Conservation (phyloP, 2,329 filamentous ascomycete genomes). For the Knoxdaviesia capensis region DNA sequence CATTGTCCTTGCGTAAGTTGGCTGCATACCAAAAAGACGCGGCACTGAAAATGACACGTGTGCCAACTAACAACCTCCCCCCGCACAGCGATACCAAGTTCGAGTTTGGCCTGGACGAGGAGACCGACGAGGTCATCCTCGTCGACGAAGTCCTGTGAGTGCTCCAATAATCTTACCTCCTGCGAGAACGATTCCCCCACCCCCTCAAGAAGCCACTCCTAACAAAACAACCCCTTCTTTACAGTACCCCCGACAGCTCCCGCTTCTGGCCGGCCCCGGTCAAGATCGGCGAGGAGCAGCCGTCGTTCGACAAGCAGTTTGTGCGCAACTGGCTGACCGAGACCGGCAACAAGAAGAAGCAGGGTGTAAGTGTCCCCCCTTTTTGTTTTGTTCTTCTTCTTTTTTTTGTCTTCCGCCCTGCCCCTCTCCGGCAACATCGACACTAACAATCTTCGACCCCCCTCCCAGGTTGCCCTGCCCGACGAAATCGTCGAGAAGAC, state of each 20-base stretch:
- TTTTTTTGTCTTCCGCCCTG: too few species aligned
- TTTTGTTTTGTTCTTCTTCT: too few species aligned
- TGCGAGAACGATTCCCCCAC: too few species aligned
- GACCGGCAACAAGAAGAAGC: constrained; percentile 32
- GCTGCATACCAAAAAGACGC: constrained; percentile 6
- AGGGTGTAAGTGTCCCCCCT: too few species aligned
- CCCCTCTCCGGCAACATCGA: neutral
- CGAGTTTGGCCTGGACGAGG: constrained; percentile 23
- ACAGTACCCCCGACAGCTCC: constrained; percentile 67
- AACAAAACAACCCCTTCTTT: too few species aligned
- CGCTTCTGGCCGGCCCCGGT: constrained; percentile 67
- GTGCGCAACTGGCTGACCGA: constrained; percentile 63
- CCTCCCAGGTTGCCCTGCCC: too few species aligned
- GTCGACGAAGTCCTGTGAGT: constrained; percentile 73
- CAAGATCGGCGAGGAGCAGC: constrained; percentile 51
- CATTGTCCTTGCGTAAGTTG: constrained; percentile 12
- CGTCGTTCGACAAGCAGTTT: constrained; percentile 78
- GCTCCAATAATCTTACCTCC: too few species aligned
- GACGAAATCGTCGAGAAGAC: constrained; percentile 51
- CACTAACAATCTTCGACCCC: constrained; percentile 21
- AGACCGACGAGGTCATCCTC: constrained; percentile 12
- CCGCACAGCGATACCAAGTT: constrained; percentile 32
- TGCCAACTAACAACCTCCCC: constrained; percentile 35
- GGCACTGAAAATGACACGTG: constrained; percentile 14
- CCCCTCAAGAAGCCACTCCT: too few species aligned